Percentiles rank a stretch among this genome's conserved stretches.
phyloP scores from a whole-genome alignment of 768 basidiomycete genomes.

The Trichaptum fuscoviolaceum region DNA sequence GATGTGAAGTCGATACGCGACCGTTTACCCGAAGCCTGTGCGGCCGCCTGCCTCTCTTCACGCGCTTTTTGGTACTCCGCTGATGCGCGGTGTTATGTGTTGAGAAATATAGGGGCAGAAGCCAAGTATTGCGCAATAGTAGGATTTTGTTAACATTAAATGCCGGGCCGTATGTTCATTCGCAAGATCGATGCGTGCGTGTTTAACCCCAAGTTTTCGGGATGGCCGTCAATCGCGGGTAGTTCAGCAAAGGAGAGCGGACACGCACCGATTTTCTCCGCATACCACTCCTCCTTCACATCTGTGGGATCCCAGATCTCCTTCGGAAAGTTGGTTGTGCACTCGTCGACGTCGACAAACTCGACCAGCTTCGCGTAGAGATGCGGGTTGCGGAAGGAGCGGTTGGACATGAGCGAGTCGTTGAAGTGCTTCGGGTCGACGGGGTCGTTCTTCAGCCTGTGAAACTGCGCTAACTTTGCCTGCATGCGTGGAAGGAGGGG shows the following conservation, averaged over 20 bases:
- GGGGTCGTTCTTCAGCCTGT: constrained; percentile 59
- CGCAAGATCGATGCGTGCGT: not conserved
- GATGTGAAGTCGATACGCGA: constrained; percentile 58
- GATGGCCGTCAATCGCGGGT: not conserved
- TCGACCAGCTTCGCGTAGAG: constrained; percentile 95
- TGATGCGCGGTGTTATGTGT: constrained; percentile 25
- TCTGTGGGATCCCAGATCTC: constrained; percentile 70
- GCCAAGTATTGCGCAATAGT: constrained; percentile 3
- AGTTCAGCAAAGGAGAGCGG: not conserved
- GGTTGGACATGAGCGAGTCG: constrained; percentile 88
- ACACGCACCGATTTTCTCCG: constrained; percentile 70
- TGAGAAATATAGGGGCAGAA: not conserved
- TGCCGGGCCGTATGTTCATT: not conserved
- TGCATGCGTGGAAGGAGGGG: constrained; percentile 24
- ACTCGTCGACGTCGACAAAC: constrained; percentile 88
- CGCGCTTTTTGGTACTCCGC: constrained; percentile 58
- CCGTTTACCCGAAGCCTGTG: constrained; percentile 51
- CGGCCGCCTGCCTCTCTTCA: constrained; percentile 51
- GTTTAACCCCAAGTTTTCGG: not conserved
- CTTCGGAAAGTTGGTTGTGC: constrained; percentile 73
- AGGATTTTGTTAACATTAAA: constrained; percentile 3
- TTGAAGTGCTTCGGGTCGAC: constrained; percentile 83
- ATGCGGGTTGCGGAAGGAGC: constrained; percentile 93
- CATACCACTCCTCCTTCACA: constrained; percentile 64
- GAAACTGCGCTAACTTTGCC: constrained; percentile 81